phyloP scores from a whole-genome alignment of 2,329 filamentous ascomycete species.

The Nemania abortiva region DNA sequence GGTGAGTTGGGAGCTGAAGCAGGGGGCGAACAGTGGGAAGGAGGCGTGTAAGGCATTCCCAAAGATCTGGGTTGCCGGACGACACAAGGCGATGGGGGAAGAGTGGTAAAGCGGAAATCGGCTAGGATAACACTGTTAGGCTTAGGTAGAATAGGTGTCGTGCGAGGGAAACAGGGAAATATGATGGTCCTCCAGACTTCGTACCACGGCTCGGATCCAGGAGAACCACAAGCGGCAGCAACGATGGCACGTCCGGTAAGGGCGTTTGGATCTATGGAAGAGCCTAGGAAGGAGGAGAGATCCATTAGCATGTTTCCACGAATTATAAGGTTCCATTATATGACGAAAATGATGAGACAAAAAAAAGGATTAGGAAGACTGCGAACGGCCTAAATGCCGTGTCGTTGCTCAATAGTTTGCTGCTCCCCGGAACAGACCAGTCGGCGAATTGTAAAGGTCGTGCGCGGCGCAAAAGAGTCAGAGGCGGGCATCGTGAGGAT shows the following conservation, averaged over 20 bases:
- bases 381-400: not conserved
- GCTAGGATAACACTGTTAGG: slow-evolving; percentile 45
- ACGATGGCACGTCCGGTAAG: slow-evolving; percentile 39
- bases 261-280: slow-evolving; percentile 45
- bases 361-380: slow-evolving; percentile 2
- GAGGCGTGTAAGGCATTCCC: slow-evolving; percentile 90
- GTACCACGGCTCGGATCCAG: slow-evolving; percentile 45
- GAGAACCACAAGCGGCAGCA: slow-evolving; percentile 35
- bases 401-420: slow-evolving; percentile 19
- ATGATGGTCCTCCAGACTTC: slow-evolving; percentile 46
- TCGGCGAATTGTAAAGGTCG: slow-evolving; percentile 24
- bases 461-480: slow-evolving; percentile 12
- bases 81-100: slow-evolving; percentile 43
- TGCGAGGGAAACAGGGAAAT: slow-evolving; percentile 48
- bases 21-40: slow-evolving; percentile 73
- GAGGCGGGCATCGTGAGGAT: slow-evolving; percentile 34
- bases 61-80: slow-evolving; percentile 50
- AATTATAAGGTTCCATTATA: slow-evolving; percentile 48
- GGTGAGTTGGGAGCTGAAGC: slow-evolving; percentile 70
- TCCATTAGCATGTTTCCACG: slow-evolving; percentile 49
- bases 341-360: slow-evolving; percentile 3
- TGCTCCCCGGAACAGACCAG: slow-evolving; percentile 24
- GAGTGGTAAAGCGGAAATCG: slow-evolving; percentile 41
- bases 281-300: slow-evolving; percentile 48
- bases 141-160: slow-evolving; percentile 44